Conservation (phyloP, 495 filamentous ascomycete species). For the Emericellopsis terricola region DNA sequence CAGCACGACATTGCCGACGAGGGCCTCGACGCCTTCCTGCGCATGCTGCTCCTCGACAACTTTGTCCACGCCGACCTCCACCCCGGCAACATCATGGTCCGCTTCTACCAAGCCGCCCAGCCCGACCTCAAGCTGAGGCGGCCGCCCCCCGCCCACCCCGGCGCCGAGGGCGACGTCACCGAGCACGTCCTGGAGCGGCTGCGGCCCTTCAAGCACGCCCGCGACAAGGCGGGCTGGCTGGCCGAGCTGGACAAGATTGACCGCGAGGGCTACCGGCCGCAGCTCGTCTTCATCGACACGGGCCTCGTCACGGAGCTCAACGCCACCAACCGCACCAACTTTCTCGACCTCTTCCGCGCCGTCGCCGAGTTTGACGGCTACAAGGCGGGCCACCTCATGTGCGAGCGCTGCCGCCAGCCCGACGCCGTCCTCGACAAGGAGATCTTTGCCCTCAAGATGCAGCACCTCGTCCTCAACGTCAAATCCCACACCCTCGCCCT, state of each 20-base stretch:
- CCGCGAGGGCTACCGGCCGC: slow-evolving; percentile 76
- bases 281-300: slow-evolving; percentile 94
- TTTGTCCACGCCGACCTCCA: slow-evolving; percentile 98
- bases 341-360: slow-evolving; percentile 89
- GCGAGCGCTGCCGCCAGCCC: slow-evolving; percentile 81
- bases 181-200: slow-evolving; percentile 69
- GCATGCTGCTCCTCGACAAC: slow-evolving; percentile 95
- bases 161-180: slow-evolving; percentile 32
- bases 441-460: slow-evolving; percentile 89
- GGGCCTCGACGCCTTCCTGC: slow-evolving; percentile 92
- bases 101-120: slow-evolving; percentile 76
- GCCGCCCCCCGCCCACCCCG: slow-evolving; percentile 15
- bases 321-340: slow-evolving; percentile 68
- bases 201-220: slow-evolving; percentile 47
- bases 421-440: slow-evolving; percentile 74
- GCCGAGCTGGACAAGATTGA: slow-evolving; percentile 63
- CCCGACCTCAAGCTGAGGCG: slow-evolving; percentile 37
- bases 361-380: slow-evolving; percentile 96
- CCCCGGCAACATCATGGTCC: slow-evolving; percentile 98
- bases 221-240: slow-evolving; percentile 42
- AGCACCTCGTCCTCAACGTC: slow-evolving; percentile 78
- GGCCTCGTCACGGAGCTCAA: slow-evolving; percentile 93
- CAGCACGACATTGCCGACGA: slow-evolving; percentile 89
- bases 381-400: slow-evolving; percentile 89
- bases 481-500: slow-evolving; percentile 82